Evolutionary conservation across 176 grass and related monocot species (phyloP).

Genomic region (Zoysia japonica): DNA sequence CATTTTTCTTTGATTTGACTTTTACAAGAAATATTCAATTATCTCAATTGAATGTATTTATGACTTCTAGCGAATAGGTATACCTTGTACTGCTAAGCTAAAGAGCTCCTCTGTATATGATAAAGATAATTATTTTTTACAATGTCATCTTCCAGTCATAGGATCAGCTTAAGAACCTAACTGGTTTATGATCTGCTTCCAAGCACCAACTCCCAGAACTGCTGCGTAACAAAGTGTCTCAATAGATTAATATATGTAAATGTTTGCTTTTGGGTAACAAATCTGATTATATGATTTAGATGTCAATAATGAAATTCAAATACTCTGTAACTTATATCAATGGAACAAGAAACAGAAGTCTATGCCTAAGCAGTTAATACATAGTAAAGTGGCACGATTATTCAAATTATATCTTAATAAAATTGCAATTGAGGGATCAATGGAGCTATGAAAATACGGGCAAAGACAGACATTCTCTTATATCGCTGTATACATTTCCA

Average conservation of each 20-base stretch:
- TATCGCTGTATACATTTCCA: background rate
- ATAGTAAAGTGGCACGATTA: background rate
- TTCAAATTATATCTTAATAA: constrained; percentile 24
- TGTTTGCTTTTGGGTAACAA: background rate
- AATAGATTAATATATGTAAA: background rate
- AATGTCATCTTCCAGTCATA: constrained; percentile 12
- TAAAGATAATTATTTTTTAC: constrained; percentile 34
- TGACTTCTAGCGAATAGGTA: constrained; percentile 43
- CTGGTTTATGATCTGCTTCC: background rate
- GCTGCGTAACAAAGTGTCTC: background rate
- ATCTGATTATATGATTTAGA: background rate
- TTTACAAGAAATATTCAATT: constrained; percentile 46
- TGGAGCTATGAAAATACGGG: background rate
- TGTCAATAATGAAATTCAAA: background rate
- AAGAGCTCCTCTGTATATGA: constrained; percentile 63
- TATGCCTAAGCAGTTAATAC: background rate
- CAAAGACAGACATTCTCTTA: constrained; percentile 1
- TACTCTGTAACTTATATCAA: background rate
- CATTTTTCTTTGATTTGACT: constrained; percentile 49
- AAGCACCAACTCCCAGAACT: background rate
- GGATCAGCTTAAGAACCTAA: background rate
- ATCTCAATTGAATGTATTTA: constrained; percentile 54
- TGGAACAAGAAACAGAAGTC: background rate
- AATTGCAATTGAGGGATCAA: background rate
- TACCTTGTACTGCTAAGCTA: constrained; percentile 42